A percentile compares a stretch with the other conserved stretches of the same genome.
Conservation (phyloP, 2,329 filamentous ascomycete genomes). For the Hypoxylon sp. region DNA sequence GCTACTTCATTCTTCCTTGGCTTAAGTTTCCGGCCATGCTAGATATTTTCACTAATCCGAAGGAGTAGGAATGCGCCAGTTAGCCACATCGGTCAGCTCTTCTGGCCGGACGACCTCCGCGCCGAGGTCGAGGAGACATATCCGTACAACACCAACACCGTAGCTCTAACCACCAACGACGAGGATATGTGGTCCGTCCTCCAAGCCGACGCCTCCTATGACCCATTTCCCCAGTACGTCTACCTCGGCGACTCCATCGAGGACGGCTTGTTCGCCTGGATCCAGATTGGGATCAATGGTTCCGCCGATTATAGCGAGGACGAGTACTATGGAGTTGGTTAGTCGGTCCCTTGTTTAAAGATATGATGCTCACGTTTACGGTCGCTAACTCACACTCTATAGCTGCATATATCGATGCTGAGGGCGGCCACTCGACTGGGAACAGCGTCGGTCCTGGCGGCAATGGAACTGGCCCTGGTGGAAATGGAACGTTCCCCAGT, state of each 20-base stretch:
- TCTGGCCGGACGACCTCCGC: constrained; percentile 51
- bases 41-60: not conserved
- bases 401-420: constrained; percentile 47
- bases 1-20: not conserved
- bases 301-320: constrained; percentile 52
- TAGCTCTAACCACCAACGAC: constrained; percentile 50
- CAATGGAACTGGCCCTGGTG: constrained; percentile 42
- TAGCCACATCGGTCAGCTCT: constrained; percentile 52
- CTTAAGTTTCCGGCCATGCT: not conserved
- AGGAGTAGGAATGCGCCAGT: constrained; percentile 44
- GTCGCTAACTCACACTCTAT: constrained; percentile 4
- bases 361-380: not conserved
- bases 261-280: constrained; percentile 63
- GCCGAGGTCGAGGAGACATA: constrained; percentile 48
- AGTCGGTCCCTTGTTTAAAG: constrained; percentile 2
- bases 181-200: constrained; percentile 52
- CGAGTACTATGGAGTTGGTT: constrained; percentile 46
- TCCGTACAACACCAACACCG: constrained; percentile 51
- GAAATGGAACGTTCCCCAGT: constrained; percentile 32
- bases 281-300: constrained; percentile 60
- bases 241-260: constrained; percentile 62
- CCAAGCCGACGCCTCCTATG: constrained; percentile 49
- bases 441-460: constrained; percentile 36
- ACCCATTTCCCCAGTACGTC: constrained; percentile 65
- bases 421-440: constrained; percentile 48